Evolutionary conservation across 2,329 filamentous ascomycete species (phyloP).

Genomic region (Arthrobotrys iridis): DNA sequence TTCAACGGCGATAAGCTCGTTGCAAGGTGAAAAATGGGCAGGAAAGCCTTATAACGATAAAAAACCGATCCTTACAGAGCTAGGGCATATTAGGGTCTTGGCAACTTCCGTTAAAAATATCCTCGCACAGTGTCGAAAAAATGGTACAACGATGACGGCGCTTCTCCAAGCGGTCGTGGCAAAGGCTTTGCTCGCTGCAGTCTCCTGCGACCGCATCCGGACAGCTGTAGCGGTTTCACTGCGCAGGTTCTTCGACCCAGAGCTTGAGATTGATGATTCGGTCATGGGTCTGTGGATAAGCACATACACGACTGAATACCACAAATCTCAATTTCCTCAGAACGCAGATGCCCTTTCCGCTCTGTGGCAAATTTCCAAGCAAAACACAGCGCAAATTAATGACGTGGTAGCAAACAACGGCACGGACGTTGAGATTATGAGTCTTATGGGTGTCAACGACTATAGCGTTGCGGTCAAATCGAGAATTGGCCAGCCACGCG

Average conservation of each 20-base stretch:
- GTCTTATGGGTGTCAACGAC: slow-evolving; percentile 32
- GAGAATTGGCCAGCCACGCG: slow-evolving; percentile 24
- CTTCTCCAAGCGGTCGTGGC: slow-evolving; percentile 39
- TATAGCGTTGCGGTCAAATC: slow-evolving; percentile 24
- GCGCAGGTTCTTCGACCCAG: slow-evolving; percentile 33
- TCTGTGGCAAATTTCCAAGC: slow-evolving; percentile 6
- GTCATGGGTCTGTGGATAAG: slow-evolving; percentile 48
- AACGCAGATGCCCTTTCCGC: neutral
- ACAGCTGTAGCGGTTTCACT: slow-evolving; percentile 40
- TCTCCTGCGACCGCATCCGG: slow-evolving; percentile 24
- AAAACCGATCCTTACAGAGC: slow-evolving; percentile 13
- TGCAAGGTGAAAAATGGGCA: slow-evolving; percentile 33
- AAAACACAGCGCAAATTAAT: slow-evolving; percentile 35
- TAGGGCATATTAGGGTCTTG: slow-evolving; percentile 30
- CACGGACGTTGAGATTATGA: slow-evolving; percentile 38
- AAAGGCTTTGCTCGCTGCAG: slow-evolving; percentile 18
- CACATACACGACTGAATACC: slow-evolving; percentile 30
- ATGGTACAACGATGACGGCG: slow-evolving; percentile 38
- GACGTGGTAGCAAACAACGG: slow-evolving; percentile 18
- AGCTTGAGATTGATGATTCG: slow-evolving; percentile 25
- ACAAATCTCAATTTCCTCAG: slow-evolving; percentile 24
- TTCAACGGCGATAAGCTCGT: neutral
- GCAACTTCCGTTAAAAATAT: slow-evolving; percentile 4
- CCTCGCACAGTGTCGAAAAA: slow-evolving; percentile 16
- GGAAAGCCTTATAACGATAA: slow-evolving; percentile 24